These are phyloP conservation scores for Austroboletus novae-zelandiae DNA, from an alignment of 1,284 basidiomycete genomes.

Conservation along the genomic window DNA sequence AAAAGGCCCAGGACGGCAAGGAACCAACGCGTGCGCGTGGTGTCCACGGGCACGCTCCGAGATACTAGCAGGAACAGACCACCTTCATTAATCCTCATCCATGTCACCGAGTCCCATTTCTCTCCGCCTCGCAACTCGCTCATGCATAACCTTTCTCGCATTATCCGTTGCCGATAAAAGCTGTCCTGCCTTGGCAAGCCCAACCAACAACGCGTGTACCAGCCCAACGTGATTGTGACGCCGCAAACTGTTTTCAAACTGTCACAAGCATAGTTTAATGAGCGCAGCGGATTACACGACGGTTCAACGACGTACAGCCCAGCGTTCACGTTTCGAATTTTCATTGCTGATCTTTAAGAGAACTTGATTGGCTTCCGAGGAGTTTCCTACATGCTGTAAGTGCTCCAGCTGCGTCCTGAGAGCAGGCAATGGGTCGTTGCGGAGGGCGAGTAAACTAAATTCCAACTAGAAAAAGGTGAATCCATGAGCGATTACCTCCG, in stretches of 20 bases:
- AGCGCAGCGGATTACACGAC: not conserved
- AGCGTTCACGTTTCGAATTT: constrained; percentile 72
- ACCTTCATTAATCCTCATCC: constrained; percentile 26
- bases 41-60: constrained; percentile 1
- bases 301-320: constrained; percentile 60
- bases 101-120: constrained; percentile 26
- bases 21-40: not conserved
- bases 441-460: constrained; percentile 86
- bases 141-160: constrained; percentile 36
- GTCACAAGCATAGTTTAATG: constrained; percentile 5
- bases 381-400: constrained; percentile 46
- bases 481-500: constrained; percentile 2
- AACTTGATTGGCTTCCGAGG: constrained; percentile 49
- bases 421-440: constrained; percentile 72
- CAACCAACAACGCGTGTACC: constrained; percentile 65
- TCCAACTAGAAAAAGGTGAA: constrained; percentile 57
- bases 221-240: constrained; percentile 83
- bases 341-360: constrained; percentile 71
- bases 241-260: constrained; percentile 83
- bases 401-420: constrained; percentile 57
- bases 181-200: constrained; percentile 64
- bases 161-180: constrained; percentile 47
- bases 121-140: constrained; percentile 28
- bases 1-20: not conserved
- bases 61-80: constrained; percentile 2